These are phyloP conservation scores for Cyberlindnera amylophila DNA, from an alignment of 805 yeast species.

Conservation along the genomic window DNA sequence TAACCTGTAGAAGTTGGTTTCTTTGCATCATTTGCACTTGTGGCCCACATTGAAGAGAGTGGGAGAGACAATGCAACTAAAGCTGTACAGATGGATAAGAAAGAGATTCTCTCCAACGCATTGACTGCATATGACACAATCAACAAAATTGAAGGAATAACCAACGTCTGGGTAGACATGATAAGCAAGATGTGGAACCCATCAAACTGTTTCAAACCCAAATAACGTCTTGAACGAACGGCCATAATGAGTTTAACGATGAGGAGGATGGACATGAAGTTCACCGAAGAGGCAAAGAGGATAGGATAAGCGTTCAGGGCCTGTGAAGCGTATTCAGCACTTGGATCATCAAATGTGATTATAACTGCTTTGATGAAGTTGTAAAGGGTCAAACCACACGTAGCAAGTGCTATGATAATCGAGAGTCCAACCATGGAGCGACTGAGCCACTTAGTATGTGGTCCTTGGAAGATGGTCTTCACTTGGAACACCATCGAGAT, in stretches of 20 bases:
- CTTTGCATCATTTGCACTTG: slow-evolving; percentile 51
- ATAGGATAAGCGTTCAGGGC: slow-evolving; percentile 52
- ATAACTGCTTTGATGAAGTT: slow-evolving; percentile 44
- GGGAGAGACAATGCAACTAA: slow-evolving; percentile 74
- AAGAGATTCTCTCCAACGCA: slow-evolving; percentile 32
- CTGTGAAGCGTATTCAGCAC: slow-evolving; percentile 30
- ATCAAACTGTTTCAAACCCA: slow-evolving; percentile 82
- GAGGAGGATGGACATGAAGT: slow-evolving; percentile 57
- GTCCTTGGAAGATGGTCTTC: slow-evolving; percentile 61
- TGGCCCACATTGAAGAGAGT: slow-evolving; percentile 85
- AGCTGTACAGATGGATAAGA: slow-evolving; percentile 53
- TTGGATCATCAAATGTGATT: slow-evolving; percentile 28
- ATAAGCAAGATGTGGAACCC: slow-evolving; percentile 76
- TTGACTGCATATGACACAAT: slow-evolving; percentile 47
- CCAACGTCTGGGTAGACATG: slow-evolving; percentile 77
- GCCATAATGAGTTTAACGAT: slow-evolving; percentile 65
- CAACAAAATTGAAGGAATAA: slow-evolving; percentile 70
- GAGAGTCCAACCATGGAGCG: slow-evolving; percentile 36
- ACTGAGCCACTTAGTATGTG: slow-evolving; percentile 42
- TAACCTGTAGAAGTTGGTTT: slow-evolving; percentile 36
- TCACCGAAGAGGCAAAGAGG: slow-evolving; percentile 65
- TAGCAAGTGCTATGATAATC: slow-evolving; percentile 45
- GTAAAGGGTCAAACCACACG: slow-evolving; percentile 56
- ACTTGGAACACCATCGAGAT: slow-evolving; percentile 69
- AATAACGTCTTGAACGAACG: slow-evolving; percentile 61